Percentiles rank a stretch among this genome's conserved stretches.
These are phyloP conservation scores for Mycocentrospora acerina DNA, from an alignment of 2,329 filamentous ascomycete genomes.

Conservation along the genomic window DNA sequence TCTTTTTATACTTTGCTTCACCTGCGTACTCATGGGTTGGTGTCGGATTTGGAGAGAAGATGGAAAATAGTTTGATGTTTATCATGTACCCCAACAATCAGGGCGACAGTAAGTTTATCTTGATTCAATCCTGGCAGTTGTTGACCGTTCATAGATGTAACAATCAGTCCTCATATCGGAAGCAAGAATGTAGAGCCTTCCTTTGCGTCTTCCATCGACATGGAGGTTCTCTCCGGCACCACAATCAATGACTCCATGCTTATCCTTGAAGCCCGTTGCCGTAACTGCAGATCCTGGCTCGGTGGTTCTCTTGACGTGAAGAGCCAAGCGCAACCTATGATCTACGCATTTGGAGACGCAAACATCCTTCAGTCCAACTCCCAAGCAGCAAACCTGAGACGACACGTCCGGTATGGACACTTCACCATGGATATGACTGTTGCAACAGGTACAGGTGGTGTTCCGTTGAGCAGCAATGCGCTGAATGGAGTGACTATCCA, in stretches of 20 bases:
- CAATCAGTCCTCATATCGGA: conserved; percentile 40
- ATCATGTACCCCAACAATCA: conserved; percentile 44
- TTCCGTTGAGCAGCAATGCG: conserved; percentile 28
- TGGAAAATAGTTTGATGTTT: conserved; percentile 49
- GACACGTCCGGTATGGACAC: conserved; percentile 42
- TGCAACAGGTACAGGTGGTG: conserved; percentile 38
- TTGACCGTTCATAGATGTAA: conserved; percentile 32
- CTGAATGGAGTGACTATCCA: conserved; percentile 27
- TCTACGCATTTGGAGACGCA: conserved; percentile 45
- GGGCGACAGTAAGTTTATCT: conserved; percentile 32
- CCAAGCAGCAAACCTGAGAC: conserved; percentile 35
- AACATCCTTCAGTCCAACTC: conserved; percentile 31
- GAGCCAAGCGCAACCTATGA: conserved; percentile 40
- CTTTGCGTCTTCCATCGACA: conserved; percentile 25
- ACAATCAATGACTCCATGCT: conserved; percentile 40
- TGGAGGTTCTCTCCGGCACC: conserved; percentile 35
- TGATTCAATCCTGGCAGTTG: not conserved
- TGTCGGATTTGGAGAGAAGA: conserved; percentile 46
- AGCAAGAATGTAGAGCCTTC: conserved; percentile 40
- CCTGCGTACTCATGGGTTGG: conserved; percentile 48
- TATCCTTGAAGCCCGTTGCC: conserved; percentile 41
- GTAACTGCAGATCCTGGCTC: conserved; percentile 43
- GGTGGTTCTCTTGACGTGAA: conserved; percentile 38
- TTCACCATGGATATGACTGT: conserved; percentile 46
- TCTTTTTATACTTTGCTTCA: conserved; percentile 37